A percentile compares a stretch with the other conserved stretches of the same genome.
Conservation (phyloP, 352 stramenopile genomes). For the Phytophthora sp. region DNA sequence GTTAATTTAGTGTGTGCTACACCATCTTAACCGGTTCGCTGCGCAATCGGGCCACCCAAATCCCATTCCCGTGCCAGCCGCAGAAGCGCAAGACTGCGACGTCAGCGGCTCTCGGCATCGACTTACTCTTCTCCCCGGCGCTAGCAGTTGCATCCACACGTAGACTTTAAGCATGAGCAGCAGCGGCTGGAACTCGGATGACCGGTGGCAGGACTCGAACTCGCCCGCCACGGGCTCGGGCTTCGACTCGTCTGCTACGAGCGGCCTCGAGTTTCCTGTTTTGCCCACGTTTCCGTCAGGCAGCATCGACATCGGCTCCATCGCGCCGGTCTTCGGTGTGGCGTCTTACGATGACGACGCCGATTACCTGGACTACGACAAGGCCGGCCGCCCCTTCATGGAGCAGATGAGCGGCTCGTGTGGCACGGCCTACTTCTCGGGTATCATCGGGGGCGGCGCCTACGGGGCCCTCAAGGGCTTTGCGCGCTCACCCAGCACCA, state of each 20-base stretch:
- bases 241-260: conserved; percentile 52
- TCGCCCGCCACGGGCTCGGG: conserved; percentile 40
- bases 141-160: conserved; percentile 4
- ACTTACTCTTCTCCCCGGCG: conserved; percentile 5
- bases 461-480: conserved; percentile 77
- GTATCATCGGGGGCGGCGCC: conserved; percentile 79
- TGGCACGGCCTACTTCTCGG: conserved; percentile 84
- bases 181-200: conserved; percentile 71
- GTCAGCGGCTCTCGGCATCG: too few species aligned
- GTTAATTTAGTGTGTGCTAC: conserved; percentile 21
- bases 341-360: conserved; percentile 78
- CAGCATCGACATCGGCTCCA: conserved; percentile 81
- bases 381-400: conserved; percentile 83
- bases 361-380: conserved; percentile 89
- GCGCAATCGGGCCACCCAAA: conserved; percentile 10
- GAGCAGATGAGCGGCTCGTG: conserved; percentile 84
- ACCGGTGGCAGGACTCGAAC: conserved; percentile 77
- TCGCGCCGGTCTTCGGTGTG: conserved; percentile 89
- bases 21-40: conserved; percentile 18
- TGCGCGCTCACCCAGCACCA: conserved; percentile 73
- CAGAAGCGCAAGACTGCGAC: conserved; percentile 28
- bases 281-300: conserved; percentile 77
- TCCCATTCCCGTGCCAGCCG: neutral
- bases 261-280: conserved; percentile 73
- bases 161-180: conserved; percentile 41